Evolutionary conservation across 108 stramenopile genomes (phyloP), one percentile per base, ranked within the genome.

Genomic region (Thalassiosira profunda): DNA sequence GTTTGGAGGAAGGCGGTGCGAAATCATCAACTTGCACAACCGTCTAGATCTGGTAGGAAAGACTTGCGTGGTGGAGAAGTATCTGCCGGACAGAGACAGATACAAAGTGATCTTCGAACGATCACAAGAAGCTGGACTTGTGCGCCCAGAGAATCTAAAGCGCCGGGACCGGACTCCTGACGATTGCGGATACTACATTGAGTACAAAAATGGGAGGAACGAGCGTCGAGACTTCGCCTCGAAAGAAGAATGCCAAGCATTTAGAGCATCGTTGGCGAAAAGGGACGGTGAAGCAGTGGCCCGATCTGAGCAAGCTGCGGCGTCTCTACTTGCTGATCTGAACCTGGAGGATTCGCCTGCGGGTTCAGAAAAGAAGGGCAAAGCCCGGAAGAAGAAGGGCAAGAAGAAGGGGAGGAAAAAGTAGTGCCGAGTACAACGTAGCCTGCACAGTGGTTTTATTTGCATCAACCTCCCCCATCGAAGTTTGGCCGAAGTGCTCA

Each of bases 181-280:
- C 12, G 48, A 51, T 30, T 20, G 48, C 18, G 48, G n/a, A 25
- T 51, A 51, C 24, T 26, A 51, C 5, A 51, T 51, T n/a, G 48
- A 51, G n/a, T 51, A 31, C 48, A 51, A 51, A 2, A 51, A 51
- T 51, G 48, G 48, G n/a, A 25, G 48, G n/a, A 31, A 31, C 48
- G 31, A 31, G 29, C 48, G 48, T 12, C 26, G 31, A n/a, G 48
- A 51, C 18, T 51, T 51, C 31, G 48, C 26, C 48, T 51, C 48
- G n/a, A 51, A 51, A 30, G 48, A 51, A 3, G 48, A 51, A 12
- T 51, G 5, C 48, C 48, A 51, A 51, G 24, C 48, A n/a, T n/a
- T n/a, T n/a, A n/a, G n/a, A n/a, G n/a, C n/a, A n/a, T n/a, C n/a
- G n/a, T n/a, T n/a, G n/a, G n/a, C n/a, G n/a, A n/a, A n/a, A n/a